Base-by-base conservation (phyloP, 2,329 filamentous ascomycete genomes). In the Karstenula rhodostoma region DNA sequence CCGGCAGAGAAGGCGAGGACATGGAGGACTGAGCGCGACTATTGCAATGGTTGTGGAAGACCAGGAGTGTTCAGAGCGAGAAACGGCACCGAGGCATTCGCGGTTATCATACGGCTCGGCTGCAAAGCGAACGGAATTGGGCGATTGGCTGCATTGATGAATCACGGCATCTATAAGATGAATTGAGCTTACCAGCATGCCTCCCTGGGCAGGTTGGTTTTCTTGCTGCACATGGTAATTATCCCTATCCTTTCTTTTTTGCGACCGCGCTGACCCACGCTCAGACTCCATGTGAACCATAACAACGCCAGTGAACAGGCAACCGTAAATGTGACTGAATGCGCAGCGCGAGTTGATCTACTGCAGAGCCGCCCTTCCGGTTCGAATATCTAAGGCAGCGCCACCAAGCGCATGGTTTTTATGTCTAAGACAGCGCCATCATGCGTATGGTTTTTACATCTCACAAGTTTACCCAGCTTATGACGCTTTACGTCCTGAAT, bases 1-100 rank as follows among this genome's bases (percentile, higher is more conserved):
- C 80, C 9, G 80, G 76, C 10, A 75, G 73, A 47, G 77, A 75
- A 15, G 72, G 70, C 42, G 77, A 74, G 2, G 73, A 74, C 13
- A 68, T 73, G 68, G 73, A 75, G 40, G 70, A 76, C 19, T 73
- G 62, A 69, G 19, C 25, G 15, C 27, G 40, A 7, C 6, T 15
- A 9, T 13, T 17, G 25, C 8, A 40, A 32, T 9, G 17, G 12
- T n/a, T 29, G 22, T 3, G 6, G n/a, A 10, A 23, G 42, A 13
- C 6, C 6, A 19, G 1, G 27, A 35, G 10, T 40, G 52, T 7
- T 6, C 32, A 17, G n/a, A 33, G 29, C 12, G 33, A 32, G 29
- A 15, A 40, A 29, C 22, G 19, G 40, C 22, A 8, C 42, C 42
- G 19, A 44, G 35, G 22, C n/a, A 49, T 27, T 17, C 33, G 19